Evolutionary conservation across 2,329 filamentous ascomycete genomes (phyloP).

Genomic region (Akanthomyces uredinophilus): DNA sequence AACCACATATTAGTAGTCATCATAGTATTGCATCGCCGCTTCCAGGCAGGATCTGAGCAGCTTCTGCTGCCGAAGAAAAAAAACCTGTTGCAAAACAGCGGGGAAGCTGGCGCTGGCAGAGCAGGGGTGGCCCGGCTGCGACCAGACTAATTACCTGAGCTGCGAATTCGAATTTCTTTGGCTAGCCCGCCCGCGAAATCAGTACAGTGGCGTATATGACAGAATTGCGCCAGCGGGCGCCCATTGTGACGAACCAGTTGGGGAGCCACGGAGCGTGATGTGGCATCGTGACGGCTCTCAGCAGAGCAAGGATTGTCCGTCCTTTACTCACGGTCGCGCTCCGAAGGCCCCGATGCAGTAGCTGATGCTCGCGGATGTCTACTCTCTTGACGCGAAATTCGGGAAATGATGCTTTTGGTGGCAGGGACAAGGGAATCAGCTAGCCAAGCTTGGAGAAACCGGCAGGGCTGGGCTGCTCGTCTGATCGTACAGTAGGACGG

Average conservation of each 20-base stretch:
- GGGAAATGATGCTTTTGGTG: background rate
- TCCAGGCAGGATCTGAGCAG: background rate
- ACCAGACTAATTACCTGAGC: background rate
- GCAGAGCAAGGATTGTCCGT: background rate
- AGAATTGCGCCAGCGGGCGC: background rate
- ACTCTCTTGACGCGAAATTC: background rate
- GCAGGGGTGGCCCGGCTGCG: background rate
- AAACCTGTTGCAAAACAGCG: background rate
- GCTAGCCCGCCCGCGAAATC: background rate
- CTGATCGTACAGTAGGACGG: background rate
- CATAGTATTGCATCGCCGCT: background rate
- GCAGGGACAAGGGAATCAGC: too few species aligned
- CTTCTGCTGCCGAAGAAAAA: background rate
- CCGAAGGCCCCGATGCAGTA: background rate
- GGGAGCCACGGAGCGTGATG: background rate
- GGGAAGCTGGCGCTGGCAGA: background rate
- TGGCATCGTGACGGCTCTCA: background rate
- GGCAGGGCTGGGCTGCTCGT: background rate
- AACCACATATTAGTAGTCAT: background rate
- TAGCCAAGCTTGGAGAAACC: background rate
- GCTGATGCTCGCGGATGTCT: background rate
- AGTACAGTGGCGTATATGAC: constrained; percentile 3
- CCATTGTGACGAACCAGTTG: constrained; percentile 6
- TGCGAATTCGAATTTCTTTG: background rate
- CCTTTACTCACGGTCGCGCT: background rate